These are phyloP conservation scores for Isatis lusitanica DNA, from an alignment of 441 rosid species.

Conservation along the genomic window DNA sequence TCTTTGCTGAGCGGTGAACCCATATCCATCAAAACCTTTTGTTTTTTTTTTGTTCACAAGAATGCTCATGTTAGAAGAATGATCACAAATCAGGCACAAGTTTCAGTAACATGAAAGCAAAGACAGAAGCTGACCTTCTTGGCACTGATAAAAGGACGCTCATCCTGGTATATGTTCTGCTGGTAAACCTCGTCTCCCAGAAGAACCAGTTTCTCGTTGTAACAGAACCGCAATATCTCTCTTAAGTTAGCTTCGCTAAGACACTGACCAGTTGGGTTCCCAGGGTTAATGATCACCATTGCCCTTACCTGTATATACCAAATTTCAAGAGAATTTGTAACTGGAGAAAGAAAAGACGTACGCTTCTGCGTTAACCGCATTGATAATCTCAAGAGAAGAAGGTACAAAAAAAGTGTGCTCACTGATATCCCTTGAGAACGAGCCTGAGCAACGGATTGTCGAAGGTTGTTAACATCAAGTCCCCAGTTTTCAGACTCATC, in stretches of 20 bases:
- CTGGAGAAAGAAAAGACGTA: neutral
- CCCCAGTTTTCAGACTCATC: conserved; percentile 99
- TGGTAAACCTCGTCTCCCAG: conserved; percentile 99
- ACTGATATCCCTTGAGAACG: conserved; percentile 85
- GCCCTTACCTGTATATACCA: conserved; percentile 74
- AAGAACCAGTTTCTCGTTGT: conserved; percentile 75
- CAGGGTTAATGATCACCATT: conserved; percentile 97
- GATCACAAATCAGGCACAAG: neutral
- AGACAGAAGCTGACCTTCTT: conserved; percentile 56
- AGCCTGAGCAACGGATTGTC: conserved; percentile 72
- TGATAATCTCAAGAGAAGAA: neutral
- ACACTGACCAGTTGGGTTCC: conserved; percentile 98
- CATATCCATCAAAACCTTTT: conserved; percentile 91
- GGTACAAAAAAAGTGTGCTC: conserved; percentile 40
- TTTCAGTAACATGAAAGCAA: neutral
- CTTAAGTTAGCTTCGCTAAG: conserved; percentile 82
- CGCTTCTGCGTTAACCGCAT: neutral
- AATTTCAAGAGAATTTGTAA: conserved; percentile 15
- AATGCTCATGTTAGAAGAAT: conserved; percentile 11
- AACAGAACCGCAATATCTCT: conserved; percentile 79
- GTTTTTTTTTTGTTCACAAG: neutral
- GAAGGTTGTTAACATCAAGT: conserved; percentile 80
- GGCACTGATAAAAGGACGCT: conserved; percentile 88
- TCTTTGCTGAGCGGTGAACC: conserved; percentile 81
- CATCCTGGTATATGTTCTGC: conserved; percentile 94